Base-by-base conservation (phyloP, 495 filamentous ascomycete genomes). In the Penicillium argentinense region DNA sequence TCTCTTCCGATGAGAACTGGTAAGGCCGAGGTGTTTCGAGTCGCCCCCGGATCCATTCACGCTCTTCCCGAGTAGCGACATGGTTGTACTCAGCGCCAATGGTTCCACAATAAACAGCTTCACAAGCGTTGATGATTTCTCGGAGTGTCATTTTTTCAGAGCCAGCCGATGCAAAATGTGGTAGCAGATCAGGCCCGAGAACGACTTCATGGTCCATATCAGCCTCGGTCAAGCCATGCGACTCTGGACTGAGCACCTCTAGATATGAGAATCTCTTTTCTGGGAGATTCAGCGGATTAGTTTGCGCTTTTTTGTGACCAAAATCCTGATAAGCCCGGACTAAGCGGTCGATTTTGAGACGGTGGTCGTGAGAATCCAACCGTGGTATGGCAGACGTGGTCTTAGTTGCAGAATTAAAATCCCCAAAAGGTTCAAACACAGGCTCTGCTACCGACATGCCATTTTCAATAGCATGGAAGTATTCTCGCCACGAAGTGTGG, bases 11-110 rank as follows among this genome's bases (percentile, higher is more conserved):
- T 5, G 86, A 91, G 76, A 97, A 97, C 68, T 89, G 88, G 78
- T 95, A 97, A 7, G 95, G 89, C 53, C 86, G 79, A 45, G 91
- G 91, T 36, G 97, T 83, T 73, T 98, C 95, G 61, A 96, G 77
- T 41, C 92, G 89, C 66, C 96, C 85, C 50, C 93, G 81, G 45
- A 98, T 82, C 93, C 93, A 98, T 70, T 98, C 95, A 73, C 95
- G 97, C 64, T 96, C 91, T 64, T 92, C 88, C 54, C 93, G 79
- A 68, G 97, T 92, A 29, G 93, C 91, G 49, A 98, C 97, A 71
- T 98, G 93, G 62, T 97, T 97, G 67, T 96, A 97, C 67, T 98
- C 93, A 42, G 96, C 81, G 62, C 93, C 93, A 67, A 95, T 96
- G 12, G 90, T 87, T 49, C 95, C 89, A 66, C 92, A 96, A 79